Base-by-base conservation (phyloP, 2,329 filamentous ascomycete genomes). In the Colletotrichum chrysophilum region DNA sequence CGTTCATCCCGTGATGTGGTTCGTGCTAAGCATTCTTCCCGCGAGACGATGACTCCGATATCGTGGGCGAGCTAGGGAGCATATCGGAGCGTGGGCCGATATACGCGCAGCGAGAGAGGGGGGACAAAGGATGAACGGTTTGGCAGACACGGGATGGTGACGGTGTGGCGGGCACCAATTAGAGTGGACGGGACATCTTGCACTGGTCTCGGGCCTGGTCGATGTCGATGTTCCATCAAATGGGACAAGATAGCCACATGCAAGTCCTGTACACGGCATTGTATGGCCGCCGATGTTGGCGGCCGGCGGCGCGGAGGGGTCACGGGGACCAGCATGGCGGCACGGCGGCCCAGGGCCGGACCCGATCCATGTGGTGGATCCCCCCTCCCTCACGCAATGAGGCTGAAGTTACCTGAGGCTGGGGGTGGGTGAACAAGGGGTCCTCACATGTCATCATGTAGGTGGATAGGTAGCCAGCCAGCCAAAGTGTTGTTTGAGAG, bases 401-500 rank as follows among this genome's bases (percentile, higher is more conserved):
- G 58, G 58, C 66, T 70, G 66, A 69, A 69, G 52, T 26, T 64
- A 64, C 43, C 32, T 60, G 32, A 48, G 48, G 60, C 48, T 71
- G 71, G 60, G 24, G 18, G 38, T n/a, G 30, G 48, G 13, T 32
- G 66, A 66, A 58, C 61, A 12, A 55, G 32, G 64, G 64, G 18
- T 66, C 13, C 60, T 69, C 74, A 74, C 70, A 70, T 74, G 74
- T 60, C 65, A 69, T 65, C 34, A n/a, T 26, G 64, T 60, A 69
- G 56, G 18, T 60, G n/a, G 18, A 7, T 12, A 43, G 7, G 12
- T 36, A n/a, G 28, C 26, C 65, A 74, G 64, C 36, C 58, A 55
- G 34, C 34, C 43, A 30, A 14, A 28, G 21, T 14, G 18, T 38
- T 16, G 26, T 36, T 21, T 16, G 32, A 30, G 13, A 66, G 34